Base-by-base conservation (phyloP, 805 yeast species). In the Wickerhamomyces silvicola region DNA sequence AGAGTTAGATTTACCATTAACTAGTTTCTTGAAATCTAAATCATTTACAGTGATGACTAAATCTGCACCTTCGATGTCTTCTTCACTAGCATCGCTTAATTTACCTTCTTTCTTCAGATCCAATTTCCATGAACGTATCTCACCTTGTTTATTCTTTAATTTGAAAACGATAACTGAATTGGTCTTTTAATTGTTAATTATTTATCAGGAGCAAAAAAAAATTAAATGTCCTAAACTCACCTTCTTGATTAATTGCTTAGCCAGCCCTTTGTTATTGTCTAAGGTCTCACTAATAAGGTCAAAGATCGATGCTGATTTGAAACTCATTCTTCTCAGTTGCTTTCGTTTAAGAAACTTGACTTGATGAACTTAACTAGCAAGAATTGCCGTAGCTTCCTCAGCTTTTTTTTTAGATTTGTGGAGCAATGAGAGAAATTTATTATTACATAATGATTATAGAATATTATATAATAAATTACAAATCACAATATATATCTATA, bases 1-100 rank as follows among this genome's bases (percentile, higher is more conserved):
- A 28, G 94, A 85, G 57, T 79, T 80, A 42, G 86, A 77, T 68
- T 83, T 81, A 41, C 94, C 94, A 39, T 66, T 62, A 33, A 81
- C 81, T 45, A 85, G 70, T 55, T 71, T 75, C 46, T 70, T 78
- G 47, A 85, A 76, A 56, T 81, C 82, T 35, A 71, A 69, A 50
- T 84, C 95, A 38, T 62, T 64, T 45, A 82, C 63, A 45, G 68
- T 61, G 53, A 84, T 73, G 35, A 69, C 76, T 45, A 84, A 77
- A 46, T 84, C 94, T 12, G 75, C 63, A 38, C 52, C 56, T 27
- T 43, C 50, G 35, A 68, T 62, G 53, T 73, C 71, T 33, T 65
- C 57, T 19, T 67, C 68, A 27, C 66, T 71, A 24, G 68, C 40
- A 9, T 60, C 45, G 2, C 32, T 32, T 20, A 65, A 45, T 11